Evolutionary conservation across 306 rosid genomes (phyloP).

Genomic region (Datisca glomerata): DNA sequence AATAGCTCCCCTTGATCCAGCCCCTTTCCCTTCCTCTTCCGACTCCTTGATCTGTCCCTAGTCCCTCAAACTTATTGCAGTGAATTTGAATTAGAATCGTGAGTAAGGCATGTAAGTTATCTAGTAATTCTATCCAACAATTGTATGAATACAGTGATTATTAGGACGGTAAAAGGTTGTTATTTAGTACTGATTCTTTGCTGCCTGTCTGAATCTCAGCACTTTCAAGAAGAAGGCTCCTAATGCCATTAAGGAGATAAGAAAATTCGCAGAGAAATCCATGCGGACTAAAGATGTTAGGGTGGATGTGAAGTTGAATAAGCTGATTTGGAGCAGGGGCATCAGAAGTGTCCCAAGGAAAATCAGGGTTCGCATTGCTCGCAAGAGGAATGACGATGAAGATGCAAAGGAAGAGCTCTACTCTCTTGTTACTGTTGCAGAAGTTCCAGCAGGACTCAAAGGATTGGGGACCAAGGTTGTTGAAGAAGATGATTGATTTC

Average conservation of each 20-base stretch:
- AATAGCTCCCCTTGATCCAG: too few relatives aligned
- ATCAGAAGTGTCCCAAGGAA: conserved; percentile 25
- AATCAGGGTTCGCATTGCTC: conserved; percentile 17
- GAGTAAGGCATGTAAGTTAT: too few relatives aligned
- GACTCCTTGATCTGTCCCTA: too few relatives aligned
- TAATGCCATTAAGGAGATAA: conserved; percentile 30
- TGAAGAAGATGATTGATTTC: conserved; percentile 26
- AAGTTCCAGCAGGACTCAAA: conserved; percentile 16
- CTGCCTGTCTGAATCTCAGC: conserved; percentile 14
- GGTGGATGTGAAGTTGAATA: conserved; percentile 26
- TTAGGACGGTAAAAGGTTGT: neutral
- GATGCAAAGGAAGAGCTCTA: conserved; percentile 25
- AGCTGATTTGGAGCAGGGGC: conserved; percentile 20
- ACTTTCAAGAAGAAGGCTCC: conserved; percentile 38
- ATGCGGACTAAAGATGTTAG: conserved; percentile 22
- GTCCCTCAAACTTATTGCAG: too few relatives aligned
- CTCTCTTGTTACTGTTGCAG: conserved; percentile 22
- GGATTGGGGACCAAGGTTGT: conserved; percentile 22
- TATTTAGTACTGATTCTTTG: neutral
- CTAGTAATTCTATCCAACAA: too few relatives aligned
- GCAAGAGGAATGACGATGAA: conserved; percentile 22
- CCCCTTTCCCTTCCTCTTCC: too few relatives aligned
- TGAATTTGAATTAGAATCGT: too few relatives aligned
- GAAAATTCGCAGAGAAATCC: conserved; percentile 23
- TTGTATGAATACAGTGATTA: too few relatives aligned